Evolutionary conservation across 1,139 yeast genomes (phyloP).

Genomic region (Magnusiomyces fungicola): DNA sequence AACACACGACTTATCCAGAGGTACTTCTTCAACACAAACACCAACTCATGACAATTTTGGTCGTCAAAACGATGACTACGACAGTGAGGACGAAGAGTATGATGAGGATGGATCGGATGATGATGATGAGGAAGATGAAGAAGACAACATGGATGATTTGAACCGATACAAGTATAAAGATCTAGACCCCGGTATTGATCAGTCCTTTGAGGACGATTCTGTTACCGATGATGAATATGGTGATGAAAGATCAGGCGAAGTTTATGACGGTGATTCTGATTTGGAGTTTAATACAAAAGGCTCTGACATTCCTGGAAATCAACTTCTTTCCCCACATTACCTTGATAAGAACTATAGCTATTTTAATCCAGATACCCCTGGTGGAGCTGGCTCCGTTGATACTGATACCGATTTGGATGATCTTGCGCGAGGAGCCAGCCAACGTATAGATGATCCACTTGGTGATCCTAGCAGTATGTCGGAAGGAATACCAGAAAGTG

Average conservation of each 20-base stretch:
- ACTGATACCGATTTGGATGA: slow-evolving; percentile 9
- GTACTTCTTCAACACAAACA: slow-evolving; percentile 1
- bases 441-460: too few relatives aligned
- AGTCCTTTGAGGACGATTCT: slow-evolving; percentile 2
- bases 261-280: too few relatives aligned
- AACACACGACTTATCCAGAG: neutral
- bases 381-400: neutral
- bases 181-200: neutral
- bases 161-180: slow-evolving; percentile 4
- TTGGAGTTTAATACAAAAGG: neutral
- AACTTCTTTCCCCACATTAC: neutral
- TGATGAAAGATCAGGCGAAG: too few relatives aligned
- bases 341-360: slow-evolving; percentile 1
- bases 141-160: too few relatives aligned
- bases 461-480: too few relatives aligned
- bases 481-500: too few relatives aligned
- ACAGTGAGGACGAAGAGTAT: slow-evolving; percentile 15
- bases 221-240: slow-evolving; percentile 7
- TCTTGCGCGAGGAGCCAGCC: too few relatives aligned
- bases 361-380: slow-evolving; percentile 1
- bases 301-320: neutral
- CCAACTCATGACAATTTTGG: neutral
- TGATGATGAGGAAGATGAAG: slow-evolving; percentile 17
- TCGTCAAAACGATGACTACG: slow-evolving; percentile 10
- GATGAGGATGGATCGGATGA: slow-evolving; percentile 14